These are phyloP conservation scores for Apiotrichum sp. DNA, from an alignment of 1,284 basidiomycete species.

Conservation along the genomic window DNA sequence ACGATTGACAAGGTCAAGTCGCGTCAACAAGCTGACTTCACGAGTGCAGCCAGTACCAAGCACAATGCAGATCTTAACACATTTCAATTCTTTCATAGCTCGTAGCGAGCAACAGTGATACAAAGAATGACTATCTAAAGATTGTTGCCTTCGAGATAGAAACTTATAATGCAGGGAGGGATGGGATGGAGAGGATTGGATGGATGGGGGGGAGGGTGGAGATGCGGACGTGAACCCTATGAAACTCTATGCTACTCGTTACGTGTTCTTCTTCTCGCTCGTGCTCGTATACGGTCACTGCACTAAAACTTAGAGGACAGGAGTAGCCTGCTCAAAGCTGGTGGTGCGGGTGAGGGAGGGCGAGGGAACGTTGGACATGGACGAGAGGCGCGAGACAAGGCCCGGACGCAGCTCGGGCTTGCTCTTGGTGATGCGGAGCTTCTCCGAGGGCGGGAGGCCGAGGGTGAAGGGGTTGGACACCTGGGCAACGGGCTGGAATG, in stretches of 20 bases:
- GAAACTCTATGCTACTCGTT: background rate
- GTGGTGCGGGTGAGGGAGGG: conserved; percentile 9
- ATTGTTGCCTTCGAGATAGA: background rate
- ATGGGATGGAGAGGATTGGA: background rate
- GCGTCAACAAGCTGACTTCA: background rate
- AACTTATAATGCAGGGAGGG: background rate
- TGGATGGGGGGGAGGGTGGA: conserved; percentile 1
- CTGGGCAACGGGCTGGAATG: conserved; percentile 39
- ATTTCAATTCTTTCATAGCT: conserved; percentile 4
- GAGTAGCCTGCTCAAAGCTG: conserved; percentile 6
- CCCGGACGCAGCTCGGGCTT: conserved; percentile 42
- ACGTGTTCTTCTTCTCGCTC: background rate
- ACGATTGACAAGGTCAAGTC: too few relatives aligned
- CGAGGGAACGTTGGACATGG: conserved; percentile 6
- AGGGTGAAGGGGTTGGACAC: conserved; percentile 34
- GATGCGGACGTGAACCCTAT: conserved; percentile 2
- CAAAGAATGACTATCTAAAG: conserved; percentile 14
- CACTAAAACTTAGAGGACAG: background rate
- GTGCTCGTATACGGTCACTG: background rate
- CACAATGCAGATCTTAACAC: background rate
- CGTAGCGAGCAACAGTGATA: conserved; percentile 9
- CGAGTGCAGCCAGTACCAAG: background rate
- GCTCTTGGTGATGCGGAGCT: conserved; percentile 35
- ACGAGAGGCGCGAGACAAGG: conserved; percentile 17
- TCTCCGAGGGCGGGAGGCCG: conserved; percentile 44